Evolutionary conservation across 805 yeast genomes (phyloP).

Genomic region (Kurtzmaniella cleridarum): DNA sequence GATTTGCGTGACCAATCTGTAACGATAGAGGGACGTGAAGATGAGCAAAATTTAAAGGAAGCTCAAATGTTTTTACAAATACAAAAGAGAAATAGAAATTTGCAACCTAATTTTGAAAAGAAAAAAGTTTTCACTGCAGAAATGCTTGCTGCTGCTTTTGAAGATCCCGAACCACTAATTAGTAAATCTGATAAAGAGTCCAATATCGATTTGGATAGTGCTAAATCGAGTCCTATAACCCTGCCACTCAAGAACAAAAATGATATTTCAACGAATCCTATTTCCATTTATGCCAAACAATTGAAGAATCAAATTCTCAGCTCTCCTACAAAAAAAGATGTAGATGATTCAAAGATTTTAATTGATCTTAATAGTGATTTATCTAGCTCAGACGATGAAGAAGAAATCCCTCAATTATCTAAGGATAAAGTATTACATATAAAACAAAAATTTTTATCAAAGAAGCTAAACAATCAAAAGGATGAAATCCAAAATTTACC

Average conservation of each 20-base stretch:
- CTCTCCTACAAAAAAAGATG: conserved; percentile 18
- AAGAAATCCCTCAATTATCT: conserved; percentile 23
- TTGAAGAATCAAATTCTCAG: conserved; percentile 21
- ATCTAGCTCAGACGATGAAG: conserved; percentile 21
- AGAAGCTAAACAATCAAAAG: conserved; percentile 9
- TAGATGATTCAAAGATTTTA: conserved; percentile 3
- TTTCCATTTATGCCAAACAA: conserved; percentile 30
- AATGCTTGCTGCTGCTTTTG: conserved; percentile 29
- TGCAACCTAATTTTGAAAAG: conserved; percentile 25
- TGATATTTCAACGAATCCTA: conserved; percentile 19
- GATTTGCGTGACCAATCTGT: conserved; percentile 24
- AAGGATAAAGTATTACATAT: conserved; percentile 28
- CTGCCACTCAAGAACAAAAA: conserved; percentile 17
- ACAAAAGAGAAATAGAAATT: conserved; percentile 25
- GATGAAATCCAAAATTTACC: conserved; percentile 8
- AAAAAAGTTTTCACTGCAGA: conserved; percentile 24
- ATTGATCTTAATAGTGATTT: conserved; percentile 19
- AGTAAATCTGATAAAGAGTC: conserved; percentile 8
- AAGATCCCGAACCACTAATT: conserved; percentile 11
- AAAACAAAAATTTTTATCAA: conserved; percentile 27
- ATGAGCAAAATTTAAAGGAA: conserved; percentile 23
- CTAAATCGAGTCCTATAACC: conserved; percentile 26
- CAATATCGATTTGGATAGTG: conserved; percentile 1
- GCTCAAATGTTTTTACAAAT: conserved; percentile 28
- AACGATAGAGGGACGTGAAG: conserved; percentile 9